Evolutionary conservation across 2,329 filamentous ascomycete species (phyloP).

Genomic region (Cladophialophora carrionii): DNA sequence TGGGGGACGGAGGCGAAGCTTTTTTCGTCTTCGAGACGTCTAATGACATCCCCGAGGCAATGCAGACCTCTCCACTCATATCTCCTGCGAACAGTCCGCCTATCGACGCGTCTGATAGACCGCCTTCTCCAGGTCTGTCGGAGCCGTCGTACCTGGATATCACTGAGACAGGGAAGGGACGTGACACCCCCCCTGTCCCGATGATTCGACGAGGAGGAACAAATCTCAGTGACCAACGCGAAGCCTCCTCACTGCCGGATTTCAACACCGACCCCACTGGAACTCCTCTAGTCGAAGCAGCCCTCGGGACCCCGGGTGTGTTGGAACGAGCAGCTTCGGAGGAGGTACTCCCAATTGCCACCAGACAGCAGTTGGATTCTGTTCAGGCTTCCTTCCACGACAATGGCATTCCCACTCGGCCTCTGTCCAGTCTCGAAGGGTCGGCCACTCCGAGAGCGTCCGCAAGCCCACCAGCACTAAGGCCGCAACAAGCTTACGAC

Average conservation of each 20-base stretch:
- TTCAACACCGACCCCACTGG: slow-evolving; percentile 25
- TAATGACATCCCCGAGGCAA: slow-evolving; percentile 83
- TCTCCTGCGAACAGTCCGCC: slow-evolving; percentile 82
- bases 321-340: slow-evolving; percentile 60
- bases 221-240: slow-evolving; percentile 22
- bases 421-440: slow-evolving; percentile 27
- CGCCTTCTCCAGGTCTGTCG: slow-evolving; percentile 44
- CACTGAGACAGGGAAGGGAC: slow-evolving; percentile 38
- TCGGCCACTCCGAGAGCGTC: slow-evolving; percentile 48
- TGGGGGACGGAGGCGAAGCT: slow-evolving; percentile 94
- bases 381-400: slow-evolving; percentile 28
- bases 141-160: slow-evolving; percentile 58
- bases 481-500: slow-evolving; percentile 74
- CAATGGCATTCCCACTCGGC: slow-evolving; percentile 22
- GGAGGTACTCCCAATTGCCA: slow-evolving; percentile 54
- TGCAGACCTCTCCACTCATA: slow-evolving; percentile 92
- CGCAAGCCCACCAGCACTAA: slow-evolving; percentile 74
- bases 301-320: slow-evolving; percentile 40
- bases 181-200: slow-evolving; percentile 22
- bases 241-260: slow-evolving; percentile 17
- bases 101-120: slow-evolving; percentile 35
- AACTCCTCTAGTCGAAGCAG: slow-evolving; percentile 15
- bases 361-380: slow-evolving; percentile 39
- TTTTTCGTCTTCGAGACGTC: slow-evolving; percentile 99
- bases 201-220: slow-evolving; percentile 31